Base-by-base conservation (phyloP, 768 basidiomycete species). In the Psilocybe cyanescens region DNA sequence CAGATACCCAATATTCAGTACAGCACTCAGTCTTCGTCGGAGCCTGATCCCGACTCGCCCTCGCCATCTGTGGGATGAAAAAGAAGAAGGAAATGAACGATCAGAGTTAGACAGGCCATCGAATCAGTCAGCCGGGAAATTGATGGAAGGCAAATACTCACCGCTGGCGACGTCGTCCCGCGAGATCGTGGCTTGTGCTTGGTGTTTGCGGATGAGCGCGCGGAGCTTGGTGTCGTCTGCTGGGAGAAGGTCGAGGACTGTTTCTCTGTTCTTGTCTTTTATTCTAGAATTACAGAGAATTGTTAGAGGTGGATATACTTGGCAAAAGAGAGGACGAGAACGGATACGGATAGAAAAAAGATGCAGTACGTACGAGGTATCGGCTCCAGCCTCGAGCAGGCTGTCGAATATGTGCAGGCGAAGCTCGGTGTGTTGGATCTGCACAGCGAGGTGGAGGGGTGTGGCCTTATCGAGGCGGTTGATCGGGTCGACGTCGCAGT, bases 401-500 rank as follows among this genome's bases (percentile, higher is more conserved):
- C 82, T 86, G 67, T 83, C 79, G 46, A 90, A 83, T 7, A 92
- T 77, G 50, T 78, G 74, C 51, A 73, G 69, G 49, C 91, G 75
- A 19, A 86, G 71, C 30, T 86, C 89, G 1, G 71, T 72, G 62
- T 89, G 79, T 35, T 84, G 77, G 47, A 90, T 72, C 63, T 76
- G 74, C 7, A 90, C 73, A 7, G 91, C 92, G 28, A 92, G 81
- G 72, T 94, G 93, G 14, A 95, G 78, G 3, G 94, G 94, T 0
- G 94, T 95, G 6, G 86, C 86, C 8, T 81, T 81, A 51, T 89
- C 86, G 30, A 90, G 69, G 17, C 81, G 80, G 74, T 94, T 94
- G 68, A 84, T 78, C 16, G 86, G 85, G 71, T 95, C 92, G 54
- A 94, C 91, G 68, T 94, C 92, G 76, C 92, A 94, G 3, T 81